phyloP scores from a whole-genome alignment of 2,329 filamentous ascomycete genomes.

The Aspergillus sp. region DNA sequence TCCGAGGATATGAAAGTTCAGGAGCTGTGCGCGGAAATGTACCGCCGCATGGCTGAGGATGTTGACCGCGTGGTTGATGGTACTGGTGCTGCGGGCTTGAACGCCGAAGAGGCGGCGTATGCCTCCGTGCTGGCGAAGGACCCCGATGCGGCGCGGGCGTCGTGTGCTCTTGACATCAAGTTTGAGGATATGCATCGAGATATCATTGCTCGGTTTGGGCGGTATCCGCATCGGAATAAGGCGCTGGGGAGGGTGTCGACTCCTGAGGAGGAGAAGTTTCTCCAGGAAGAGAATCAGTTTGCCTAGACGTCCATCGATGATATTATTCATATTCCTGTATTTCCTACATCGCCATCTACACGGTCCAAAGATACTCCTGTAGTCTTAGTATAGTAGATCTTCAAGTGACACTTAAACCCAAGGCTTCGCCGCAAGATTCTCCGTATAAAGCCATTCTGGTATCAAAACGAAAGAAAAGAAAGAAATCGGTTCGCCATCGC shows the following conservation, averaged over 20 bases:
- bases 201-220: constrained; percentile 18
- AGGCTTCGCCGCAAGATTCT: constrained; percentile 13
- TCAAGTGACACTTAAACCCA: constrained; percentile 2
- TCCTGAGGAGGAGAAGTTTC: constrained; percentile 19
- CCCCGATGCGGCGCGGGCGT: background rate
- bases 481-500: constrained; percentile 24
- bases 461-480: constrained; percentile 12
- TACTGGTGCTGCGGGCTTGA: background rate
- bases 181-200: constrained; percentile 3
- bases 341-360: background rate
- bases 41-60: background rate
- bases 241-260: constrained; percentile 20
- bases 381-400: background rate
- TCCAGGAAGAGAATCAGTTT: constrained; percentile 17
- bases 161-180: background rate
- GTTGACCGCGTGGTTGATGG: background rate
- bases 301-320: background rate
- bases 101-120: background rate
- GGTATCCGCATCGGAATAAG: constrained; percentile 24
- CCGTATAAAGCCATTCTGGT: constrained; percentile 10
- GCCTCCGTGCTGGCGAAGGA: background rate
- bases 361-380: background rate
- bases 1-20: constrained; percentile 15
- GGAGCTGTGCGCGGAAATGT: background rate
- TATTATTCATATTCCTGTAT: background rate